phyloP scores from a whole-genome alignment of 352 stramenopile genomes.

The Pythium brassicae region DNA sequence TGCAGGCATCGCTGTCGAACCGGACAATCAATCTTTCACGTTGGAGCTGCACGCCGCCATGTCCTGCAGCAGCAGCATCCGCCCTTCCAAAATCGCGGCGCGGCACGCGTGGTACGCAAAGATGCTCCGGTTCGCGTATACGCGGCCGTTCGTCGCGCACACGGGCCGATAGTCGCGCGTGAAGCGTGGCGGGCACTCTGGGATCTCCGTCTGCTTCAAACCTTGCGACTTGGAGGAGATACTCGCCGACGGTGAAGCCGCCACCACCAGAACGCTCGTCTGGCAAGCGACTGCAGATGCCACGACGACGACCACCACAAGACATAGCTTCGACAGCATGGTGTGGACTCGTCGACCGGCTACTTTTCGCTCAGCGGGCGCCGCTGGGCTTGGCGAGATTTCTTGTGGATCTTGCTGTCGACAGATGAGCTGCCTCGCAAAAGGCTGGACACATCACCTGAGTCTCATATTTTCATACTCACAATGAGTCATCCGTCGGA shows the following conservation, averaged over 20 bases:
- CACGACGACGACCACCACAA: not conserved
- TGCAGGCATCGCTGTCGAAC: not conserved
- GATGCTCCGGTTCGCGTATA: constrained; percentile 51
- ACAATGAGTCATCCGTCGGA: no score
- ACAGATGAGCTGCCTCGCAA: no score
- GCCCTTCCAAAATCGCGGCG: constrained; percentile 21
- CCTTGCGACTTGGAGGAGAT: not conserved
- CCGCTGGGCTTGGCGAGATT: no score
- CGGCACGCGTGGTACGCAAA: constrained; percentile 55
- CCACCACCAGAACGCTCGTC: not conserved
- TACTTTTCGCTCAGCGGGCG: no score
- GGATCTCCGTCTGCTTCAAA: constrained; percentile 18
- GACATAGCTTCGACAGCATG: not conserved
- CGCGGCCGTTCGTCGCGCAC: constrained; percentile 52
- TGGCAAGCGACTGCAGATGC: not conserved
- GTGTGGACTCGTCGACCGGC: no score
- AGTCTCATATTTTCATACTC: no score
- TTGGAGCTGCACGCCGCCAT: constrained; percentile 34
- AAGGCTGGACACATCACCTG: no score
- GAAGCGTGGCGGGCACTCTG: constrained; percentile 35
- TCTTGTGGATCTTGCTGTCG: no score
- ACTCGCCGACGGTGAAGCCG: not conserved
- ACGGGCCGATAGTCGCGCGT: constrained; percentile 44
- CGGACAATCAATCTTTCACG: constrained; percentile 15
- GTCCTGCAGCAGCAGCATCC: constrained; percentile 28